A percentile compares a stretch with the other conserved stretches of the same genome.
These are phyloP conservation scores for Fusarium poae DNA, from an alignment of 2,329 filamentous ascomycete species.

Conservation along the genomic window DNA sequence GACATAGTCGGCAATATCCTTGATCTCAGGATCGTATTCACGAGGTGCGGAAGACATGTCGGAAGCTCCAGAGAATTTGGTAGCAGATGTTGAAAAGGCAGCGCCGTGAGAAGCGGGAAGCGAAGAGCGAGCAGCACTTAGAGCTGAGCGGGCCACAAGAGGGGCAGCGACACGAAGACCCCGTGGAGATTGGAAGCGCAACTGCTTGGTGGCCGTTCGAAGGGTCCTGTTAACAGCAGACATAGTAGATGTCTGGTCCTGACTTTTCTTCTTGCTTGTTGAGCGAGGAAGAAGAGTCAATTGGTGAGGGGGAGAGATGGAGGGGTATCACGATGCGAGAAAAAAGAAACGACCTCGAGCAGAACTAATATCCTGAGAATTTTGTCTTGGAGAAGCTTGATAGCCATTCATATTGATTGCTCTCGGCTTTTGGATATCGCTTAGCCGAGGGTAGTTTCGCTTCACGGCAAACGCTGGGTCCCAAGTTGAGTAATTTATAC, in stretches of 20 bases:
- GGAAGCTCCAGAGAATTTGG: conserved; percentile 63
- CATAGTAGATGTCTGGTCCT: conserved; percentile 55
- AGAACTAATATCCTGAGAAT: conserved; percentile 26
- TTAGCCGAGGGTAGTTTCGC: no score
- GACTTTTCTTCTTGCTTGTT: conserved; percentile 18
- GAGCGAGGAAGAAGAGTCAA: conserved; percentile 32
- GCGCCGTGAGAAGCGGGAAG: conserved; percentile 54
- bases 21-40: conserved; percentile 91
- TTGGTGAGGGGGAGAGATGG: conserved; percentile 11
- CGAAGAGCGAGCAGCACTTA: conserved; percentile 52
- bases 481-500: conserved; percentile 13
- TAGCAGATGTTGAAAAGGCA: conserved; percentile 64
- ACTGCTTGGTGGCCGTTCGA: conserved; percentile 66
- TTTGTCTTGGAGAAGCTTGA: conserved; percentile 33
- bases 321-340: conserved; percentile 37
- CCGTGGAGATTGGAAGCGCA: conserved; percentile 60
- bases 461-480: not conserved
- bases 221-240: conserved; percentile 68
- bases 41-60: conserved; percentile 64
- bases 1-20: conserved; percentile 94
- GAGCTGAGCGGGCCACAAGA: conserved; percentile 52
- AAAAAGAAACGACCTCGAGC: conserved; percentile 22
- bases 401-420: conserved; percentile 44
- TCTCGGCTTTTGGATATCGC: conserved; percentile 40
- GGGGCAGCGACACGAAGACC: conserved; percentile 55